Conservation (phyloP, 78 protist genomes). For the Paulinella micropora region DNA sequence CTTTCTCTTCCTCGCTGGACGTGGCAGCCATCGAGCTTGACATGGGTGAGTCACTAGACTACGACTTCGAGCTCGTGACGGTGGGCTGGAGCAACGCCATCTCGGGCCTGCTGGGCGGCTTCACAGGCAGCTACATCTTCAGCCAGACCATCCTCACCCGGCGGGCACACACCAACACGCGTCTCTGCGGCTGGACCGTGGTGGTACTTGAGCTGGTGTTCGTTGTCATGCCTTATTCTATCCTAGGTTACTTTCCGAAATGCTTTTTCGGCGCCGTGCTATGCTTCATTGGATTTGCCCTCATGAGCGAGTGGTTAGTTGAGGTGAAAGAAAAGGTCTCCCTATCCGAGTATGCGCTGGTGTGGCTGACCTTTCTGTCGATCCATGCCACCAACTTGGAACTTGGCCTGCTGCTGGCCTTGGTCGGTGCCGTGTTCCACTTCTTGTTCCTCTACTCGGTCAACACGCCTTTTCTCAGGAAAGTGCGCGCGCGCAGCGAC, state of each 20-base stretch:
- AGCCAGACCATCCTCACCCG: background rate
- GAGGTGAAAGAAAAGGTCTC: background rate
- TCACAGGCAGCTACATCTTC: slow-evolving; percentile 5
- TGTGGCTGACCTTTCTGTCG: background rate
- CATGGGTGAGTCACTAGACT: slow-evolving; percentile 5
- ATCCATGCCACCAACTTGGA: background rate
- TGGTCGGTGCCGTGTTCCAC: background rate
- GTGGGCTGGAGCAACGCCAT: background rate
- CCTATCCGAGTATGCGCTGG: background rate
- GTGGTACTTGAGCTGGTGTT: background rate
- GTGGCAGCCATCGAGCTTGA: slow-evolving; percentile 5
- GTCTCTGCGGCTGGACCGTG: background rate
- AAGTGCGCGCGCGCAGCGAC: background rate
- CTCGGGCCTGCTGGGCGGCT: background rate
- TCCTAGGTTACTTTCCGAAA: background rate
- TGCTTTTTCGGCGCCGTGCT: slow-evolving; percentile 8
- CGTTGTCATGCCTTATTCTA: background rate
- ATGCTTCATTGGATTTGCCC: background rate
- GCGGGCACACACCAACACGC: background rate
- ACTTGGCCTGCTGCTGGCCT: background rate
- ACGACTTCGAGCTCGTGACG: slow-evolving; percentile 4
- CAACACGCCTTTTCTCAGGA: background rate
- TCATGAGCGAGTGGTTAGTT: background rate
- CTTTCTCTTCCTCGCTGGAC: slow-evolving; percentile 3
- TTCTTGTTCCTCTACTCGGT: background rate